Percentiles rank a stretch among this genome's conserved stretches.
These are phyloP conservation scores for Heliosperma pusillum DNA, from an alignment of 148 eudicot genomes.

Conservation along the genomic window DNA sequence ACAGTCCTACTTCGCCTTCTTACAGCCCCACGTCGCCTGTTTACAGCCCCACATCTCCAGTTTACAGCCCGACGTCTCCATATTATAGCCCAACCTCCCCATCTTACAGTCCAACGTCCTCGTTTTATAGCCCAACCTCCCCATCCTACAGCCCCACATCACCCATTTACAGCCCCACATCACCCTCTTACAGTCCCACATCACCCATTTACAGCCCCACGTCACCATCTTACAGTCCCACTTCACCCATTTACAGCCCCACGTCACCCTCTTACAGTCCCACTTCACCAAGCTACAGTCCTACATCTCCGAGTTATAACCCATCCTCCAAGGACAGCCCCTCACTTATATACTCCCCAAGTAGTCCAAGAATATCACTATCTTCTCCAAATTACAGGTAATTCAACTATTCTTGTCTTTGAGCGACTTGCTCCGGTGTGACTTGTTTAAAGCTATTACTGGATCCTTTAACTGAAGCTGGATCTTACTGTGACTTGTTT, in stretches of 20 bases:
- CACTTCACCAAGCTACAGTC: conserved; percentile 40
- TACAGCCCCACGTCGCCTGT: conserved; percentile 49
- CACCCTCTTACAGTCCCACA: conserved; percentile 43
- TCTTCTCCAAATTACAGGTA: conserved; percentile 56
- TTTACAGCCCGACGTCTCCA: conserved; percentile 48
- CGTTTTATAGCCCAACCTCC: conserved; percentile 43
- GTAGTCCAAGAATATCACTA: conserved; percentile 48
- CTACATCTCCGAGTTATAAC: conserved; percentile 46
- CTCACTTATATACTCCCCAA: conserved; percentile 49
- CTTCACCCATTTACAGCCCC: conserved; percentile 36
- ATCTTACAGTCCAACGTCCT: conserved; percentile 45
- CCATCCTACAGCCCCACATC: conserved; percentile 52
- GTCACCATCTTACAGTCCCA: conserved; percentile 46
- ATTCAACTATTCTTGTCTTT: background rate
- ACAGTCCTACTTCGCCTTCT: conserved; percentile 39
- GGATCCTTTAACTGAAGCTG: background rate
- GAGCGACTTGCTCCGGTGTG: background rate
- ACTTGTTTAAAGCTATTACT: background rate
- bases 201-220: conserved; percentile 34
- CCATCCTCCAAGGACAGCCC: conserved; percentile 53
- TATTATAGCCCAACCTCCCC: conserved; percentile 49
- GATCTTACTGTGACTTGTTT: background rate
- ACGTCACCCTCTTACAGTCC: conserved; percentile 35
- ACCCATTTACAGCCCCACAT: conserved; percentile 43
- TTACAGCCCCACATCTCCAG: conserved; percentile 50